These are phyloP conservation scores for Fusarium pilosicola DNA, from an alignment of 2,329 filamentous ascomycete genomes.

Conservation along the genomic window DNA sequence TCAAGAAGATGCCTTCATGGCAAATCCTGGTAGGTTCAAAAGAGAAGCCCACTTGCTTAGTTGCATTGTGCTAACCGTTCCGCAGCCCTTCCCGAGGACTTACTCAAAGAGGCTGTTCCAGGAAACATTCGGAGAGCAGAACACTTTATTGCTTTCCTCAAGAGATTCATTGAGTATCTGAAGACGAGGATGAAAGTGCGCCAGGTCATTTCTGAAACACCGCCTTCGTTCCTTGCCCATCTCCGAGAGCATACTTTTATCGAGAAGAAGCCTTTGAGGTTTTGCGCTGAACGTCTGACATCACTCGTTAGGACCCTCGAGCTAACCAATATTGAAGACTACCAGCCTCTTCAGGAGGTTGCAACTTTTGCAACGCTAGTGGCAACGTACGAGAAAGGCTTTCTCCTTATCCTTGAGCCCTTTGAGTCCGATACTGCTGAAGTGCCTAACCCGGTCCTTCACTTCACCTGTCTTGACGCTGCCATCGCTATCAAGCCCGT, in stretches of 20 bases:
- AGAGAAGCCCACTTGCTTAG: background rate
- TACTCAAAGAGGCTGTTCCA: conserved; percentile 94
- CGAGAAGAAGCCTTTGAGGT: conserved; percentile 92
- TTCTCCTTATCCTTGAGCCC: conserved; percentile 94
- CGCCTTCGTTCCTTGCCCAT: conserved; percentile 91
- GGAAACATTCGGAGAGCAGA: conserved; percentile 96
- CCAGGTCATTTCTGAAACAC: conserved; percentile 96
- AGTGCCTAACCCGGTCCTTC: conserved; percentile 94
- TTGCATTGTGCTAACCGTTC: background rate
- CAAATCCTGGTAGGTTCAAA: conserved; percentile 73
- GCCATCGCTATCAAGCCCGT: conserved; percentile 98
- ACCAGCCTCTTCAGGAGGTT: conserved; percentile 95
- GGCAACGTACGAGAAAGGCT: conserved; percentile 96
- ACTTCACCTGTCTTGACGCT: conserved; percentile 96
- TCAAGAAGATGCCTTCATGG: conserved; percentile 96
- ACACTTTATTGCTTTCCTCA: conserved; percentile 94
- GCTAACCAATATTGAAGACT: conserved; percentile 97
- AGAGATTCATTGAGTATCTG: conserved; percentile 96
- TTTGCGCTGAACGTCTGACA: conserved; percentile 93
- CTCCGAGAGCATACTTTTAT: conserved; percentile 97
- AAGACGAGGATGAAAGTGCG: conserved; percentile 99
- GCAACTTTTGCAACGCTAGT: conserved; percentile 97
- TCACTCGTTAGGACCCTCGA: conserved; percentile 95
- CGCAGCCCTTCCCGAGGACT: conserved; percentile 84
- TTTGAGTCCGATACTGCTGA: conserved; percentile 96